Evolutionary conservation across 2,329 filamentous ascomycete genomes (phyloP), one percentile per base, ranked within the genome.

Genomic region (Hymenoscyphus fraxineus): DNA sequence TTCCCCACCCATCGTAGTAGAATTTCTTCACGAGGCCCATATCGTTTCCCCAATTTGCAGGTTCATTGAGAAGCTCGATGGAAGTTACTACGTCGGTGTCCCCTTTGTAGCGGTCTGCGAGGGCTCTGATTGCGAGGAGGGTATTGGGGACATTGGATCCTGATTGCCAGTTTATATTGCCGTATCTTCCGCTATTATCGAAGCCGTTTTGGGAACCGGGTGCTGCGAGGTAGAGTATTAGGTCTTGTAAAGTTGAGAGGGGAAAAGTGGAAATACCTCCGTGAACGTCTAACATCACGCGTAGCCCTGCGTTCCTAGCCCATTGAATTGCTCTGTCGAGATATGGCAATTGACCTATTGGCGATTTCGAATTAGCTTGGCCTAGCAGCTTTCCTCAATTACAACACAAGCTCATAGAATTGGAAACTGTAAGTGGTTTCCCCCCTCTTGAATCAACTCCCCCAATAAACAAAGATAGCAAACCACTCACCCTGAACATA

Each of bases 261-360:
- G 44, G 10, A 19, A 19, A 44, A 27, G 35, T 35, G 2, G 3
- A 77, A 81, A 74, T 74, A 85, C 84, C 84, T 68, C 87, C 88
- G 71, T 91, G 88, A 27, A 90, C 76, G 73, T 91, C 88, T 69
- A 91, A 81, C 76, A 88, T 82, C 54, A 90, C 84, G 71, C 88
- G 88, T 59, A 90, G 73, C 3, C 84, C 83, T 56, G 82, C 79
- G 56, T 73, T 76, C 64, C 81, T 76, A 12, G 88, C 88, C 84
- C 88, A 87, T 66, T 77, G 75, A 63, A 88, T 78, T 31, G 86
- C 83, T 66, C 81, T 72, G 64, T 86, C 84, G 10, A 89, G 78
- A 70, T 82, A 80, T 16, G 81, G 75, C 57, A 88, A 79, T 66
- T 88, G 86, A 47, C 87, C 87, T 35, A 35, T 35, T 1, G 6